Base-by-base conservation (phyloP, 805 yeast species). In the Lachancea thermotolerans region DNA sequence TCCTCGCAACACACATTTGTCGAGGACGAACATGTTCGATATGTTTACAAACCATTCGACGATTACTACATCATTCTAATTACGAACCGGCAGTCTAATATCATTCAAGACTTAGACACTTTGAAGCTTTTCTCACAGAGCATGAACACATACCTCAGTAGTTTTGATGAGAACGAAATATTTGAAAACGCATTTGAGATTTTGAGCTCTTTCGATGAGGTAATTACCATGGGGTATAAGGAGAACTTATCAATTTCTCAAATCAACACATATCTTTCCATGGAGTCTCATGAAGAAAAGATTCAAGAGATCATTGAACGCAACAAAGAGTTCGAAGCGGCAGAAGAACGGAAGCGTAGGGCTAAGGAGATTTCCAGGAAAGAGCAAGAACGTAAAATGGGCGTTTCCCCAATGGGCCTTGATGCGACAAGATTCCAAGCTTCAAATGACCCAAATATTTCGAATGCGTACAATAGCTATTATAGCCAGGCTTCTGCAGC, bases 271-370 rank as follows among this genome's bases (percentile, higher is more conserved):
- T 91, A 86, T 68, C 72, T 93, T 70, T 91, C 88, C 62, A 91
- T 93, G 98, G 98, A 93, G 68, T 85, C 95, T 35, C 97, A 93
- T 65, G 99, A 93, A 69, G 99, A 93, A 70, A 91, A 87, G 73
- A 91, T 95, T 61, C 98, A 93, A 72, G 97, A 93, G 64, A 90
- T 93, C 64, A 93, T 93, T 58, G 98, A 88, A 69, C 81, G 90
- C 66, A 93, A 93, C 72, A 93, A 93, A 70, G 99, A 93, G 69
- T 71, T 86, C 58, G 99, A 91, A 67, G 99, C 99, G 35, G 82
- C 87, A 45, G 99, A 93, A 69, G 96, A 91, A 68, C 83, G 98
- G 68, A 91, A 91, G 70, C 85, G 95, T 68, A 82, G 87, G 64
- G 97, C 98, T 41, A 87, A 85, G 65, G 95, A 85, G 60, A 82